A percentile compares a stretch with the other conserved stretches of the same genome.
Conservation (phyloP, 106 monocot species). For the Dendrobium chrysotoxum region DNA sequence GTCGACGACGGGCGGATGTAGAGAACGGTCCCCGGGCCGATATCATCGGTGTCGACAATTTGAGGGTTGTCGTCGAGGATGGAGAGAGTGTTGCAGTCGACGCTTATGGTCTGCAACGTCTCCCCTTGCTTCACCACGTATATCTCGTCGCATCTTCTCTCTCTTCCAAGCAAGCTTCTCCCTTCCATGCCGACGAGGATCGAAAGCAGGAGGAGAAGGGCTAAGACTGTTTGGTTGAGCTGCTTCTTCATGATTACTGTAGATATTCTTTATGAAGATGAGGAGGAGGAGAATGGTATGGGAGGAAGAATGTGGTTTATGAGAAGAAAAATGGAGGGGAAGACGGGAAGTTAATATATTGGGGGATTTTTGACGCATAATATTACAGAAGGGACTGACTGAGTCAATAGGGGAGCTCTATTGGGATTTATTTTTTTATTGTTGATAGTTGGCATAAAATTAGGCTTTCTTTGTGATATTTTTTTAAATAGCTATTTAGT, state of each 20-base stretch:
- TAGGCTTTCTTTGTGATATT: too few relatives aligned
- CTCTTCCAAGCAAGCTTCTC: not conserved
- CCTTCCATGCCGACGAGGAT: not conserved
- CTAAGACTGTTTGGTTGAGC: not conserved
- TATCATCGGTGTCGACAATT: conserved; percentile 19
- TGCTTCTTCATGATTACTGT: not conserved
- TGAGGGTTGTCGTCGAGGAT: conserved; percentile 29
- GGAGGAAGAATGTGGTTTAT: too few relatives aligned
- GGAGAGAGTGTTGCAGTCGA: conserved; percentile 10
- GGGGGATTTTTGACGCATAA: too few relatives aligned
- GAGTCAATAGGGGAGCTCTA: too few relatives aligned
- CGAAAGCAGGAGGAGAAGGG: not conserved
- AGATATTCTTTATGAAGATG: not conserved
- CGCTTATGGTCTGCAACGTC: conserved; percentile 30
- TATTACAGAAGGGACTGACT: too few relatives aligned
- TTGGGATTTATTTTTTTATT: too few relatives aligned
- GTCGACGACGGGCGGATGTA: not conserved
- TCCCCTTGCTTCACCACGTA: conserved; percentile 25
- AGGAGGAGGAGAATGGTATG: not conserved
- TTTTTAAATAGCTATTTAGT: too few relatives aligned
- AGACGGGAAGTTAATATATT: too few relatives aligned
- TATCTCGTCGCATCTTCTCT: conserved; percentile 6
- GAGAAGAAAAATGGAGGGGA: too few relatives aligned
- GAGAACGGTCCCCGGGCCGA: conserved; percentile 24
- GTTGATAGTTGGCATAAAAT: too few relatives aligned